Base-by-base conservation (phyloP, 805 yeast species). In the Spathaspora boniae region DNA sequence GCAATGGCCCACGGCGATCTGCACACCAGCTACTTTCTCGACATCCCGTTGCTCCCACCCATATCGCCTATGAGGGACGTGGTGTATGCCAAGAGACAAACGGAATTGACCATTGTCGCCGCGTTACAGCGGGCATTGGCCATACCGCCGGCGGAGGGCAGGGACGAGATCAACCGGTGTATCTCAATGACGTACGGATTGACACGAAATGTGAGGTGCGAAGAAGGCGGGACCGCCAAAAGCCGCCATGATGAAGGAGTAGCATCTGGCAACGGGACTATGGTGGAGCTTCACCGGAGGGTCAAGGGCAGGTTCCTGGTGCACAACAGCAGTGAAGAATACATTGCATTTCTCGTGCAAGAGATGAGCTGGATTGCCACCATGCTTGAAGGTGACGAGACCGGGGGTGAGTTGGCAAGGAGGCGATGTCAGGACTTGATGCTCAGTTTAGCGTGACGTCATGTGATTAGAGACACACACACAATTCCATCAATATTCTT, bases 61-160 rank as follows among this genome's bases (percentile, higher is more conserved):
- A 43, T 64, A 19, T 55, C 71, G 2, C 50, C 58, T 2, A 48
- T 56, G 26, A 57, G 56, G 27, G 68, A 68, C 43, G 56, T 58
- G 0, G 34, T 50, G 1, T 60, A 54, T 38, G 57, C 65, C 1
- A 56, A 58, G 40, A 49, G 65, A 25, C 56, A 62, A 36, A 57
- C 65, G 4, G 72, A 69, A 38, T 33, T 61, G 14, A 29, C 57
- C 7, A 45, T 64, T 4, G 40, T 58, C 8, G 37, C 47, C 5
- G 42, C 48, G 1, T 31, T 63, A 7, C 35, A 40, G 5, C 18
- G 19, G 6, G 34, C 33, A 2, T 5, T 8, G 6, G 15, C 7
- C 5, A 4, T 27, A 4, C 12, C 32, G n/a, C 9, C 33, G 9
- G 27, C 11, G 4, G 36, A 41, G 15, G 26, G 38, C 19, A 17